Base-by-base conservation (phyloP, 2,329 filamentous ascomycete species). In the Amphichorda felina region DNA sequence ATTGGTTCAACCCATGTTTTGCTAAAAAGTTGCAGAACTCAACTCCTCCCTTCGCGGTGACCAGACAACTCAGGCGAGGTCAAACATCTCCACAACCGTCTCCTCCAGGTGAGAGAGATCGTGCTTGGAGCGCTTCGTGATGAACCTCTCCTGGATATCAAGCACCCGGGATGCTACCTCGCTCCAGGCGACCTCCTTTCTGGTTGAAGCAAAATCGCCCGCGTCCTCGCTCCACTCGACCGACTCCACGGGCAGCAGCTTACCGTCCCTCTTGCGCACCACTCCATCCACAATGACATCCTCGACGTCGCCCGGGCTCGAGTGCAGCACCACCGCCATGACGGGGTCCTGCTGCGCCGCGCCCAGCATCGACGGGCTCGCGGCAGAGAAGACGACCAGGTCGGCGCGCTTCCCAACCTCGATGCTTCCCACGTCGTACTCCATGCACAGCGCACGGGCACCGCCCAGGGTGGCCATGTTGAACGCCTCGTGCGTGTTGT, bases 381-480 rank as follows among this genome's bases (percentile, higher is more conserved):
- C 7, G 5, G 30, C 30, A 7, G 9, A 10, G 17, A 31, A 31
- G 30, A 31, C 16, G 8, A 31, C 30, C 17, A 31, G 17, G 53
- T 80, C 75, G 44, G 79, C 78, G 44, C 75, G 64, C 59, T 77
- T 79, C 1, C 73, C 75, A 1, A 61, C 54, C 9, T 54, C 58
- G 37, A 80, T 77, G 38, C 60, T 70, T 1, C 76, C 76, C 22
- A 79, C 53, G 44, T 56, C 60, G 1, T 64, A 53, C 0, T 61
- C 66, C 8, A 79, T 53, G 0, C 68, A 61, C 40, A 74, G 70
- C 1, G 80, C 75, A 16, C 55, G 50, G 0, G 76, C 75, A 0
- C 76, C 76, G 1, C 75, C 75, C 27, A 74, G 41, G 0, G 76
- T 81, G 0, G 73, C 70, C 34, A 81, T 54, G 37, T 71, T 72